phyloP scores from a whole-genome alignment of 768 basidiomycete genomes.

The Naganishia kalamii region DNA sequence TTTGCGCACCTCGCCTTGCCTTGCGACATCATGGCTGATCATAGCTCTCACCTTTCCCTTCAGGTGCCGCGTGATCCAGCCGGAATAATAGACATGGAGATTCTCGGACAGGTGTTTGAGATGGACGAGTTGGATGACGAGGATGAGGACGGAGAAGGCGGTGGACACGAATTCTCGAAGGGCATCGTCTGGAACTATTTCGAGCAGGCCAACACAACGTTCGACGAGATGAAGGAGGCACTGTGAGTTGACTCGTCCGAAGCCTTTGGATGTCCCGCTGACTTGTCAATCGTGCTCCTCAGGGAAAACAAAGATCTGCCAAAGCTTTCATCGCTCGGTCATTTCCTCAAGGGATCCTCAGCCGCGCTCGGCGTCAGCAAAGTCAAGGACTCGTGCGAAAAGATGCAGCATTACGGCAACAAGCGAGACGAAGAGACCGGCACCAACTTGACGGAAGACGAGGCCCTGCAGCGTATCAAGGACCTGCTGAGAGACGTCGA shows the following conservation, averaged over 20 bases:
- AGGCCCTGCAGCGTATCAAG: constrained; percentile 53
- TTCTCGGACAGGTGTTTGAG: constrained; percentile 79
- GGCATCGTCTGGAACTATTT: constrained; percentile 77
- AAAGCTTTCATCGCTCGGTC: constrained; percentile 68
- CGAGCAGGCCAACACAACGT: constrained; percentile 68
- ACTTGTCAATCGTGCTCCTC: background rate
- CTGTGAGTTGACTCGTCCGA: constrained; percentile 56
- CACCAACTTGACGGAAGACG: constrained; percentile 30
- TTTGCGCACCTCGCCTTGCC: background rate
- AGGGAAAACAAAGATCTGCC: constrained; percentile 54
- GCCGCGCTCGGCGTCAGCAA: constrained; percentile 78
- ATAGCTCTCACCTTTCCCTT: background rate
- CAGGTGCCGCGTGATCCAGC: constrained; percentile 25
- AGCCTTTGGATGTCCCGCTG: background rate
- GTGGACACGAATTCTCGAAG: constrained; percentile 64
- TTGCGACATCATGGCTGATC: background rate
- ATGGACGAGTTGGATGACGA: constrained; percentile 53
- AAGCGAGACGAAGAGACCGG: constrained; percentile 54
- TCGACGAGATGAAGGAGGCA: constrained; percentile 67
- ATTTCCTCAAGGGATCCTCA: constrained; percentile 96
- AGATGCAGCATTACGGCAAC: constrained; percentile 81
- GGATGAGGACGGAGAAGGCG: constrained; percentile 58
- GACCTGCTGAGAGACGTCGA: constrained; percentile 58
- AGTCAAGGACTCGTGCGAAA: constrained; percentile 79
- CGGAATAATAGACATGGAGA: constrained; percentile 65